Base-by-base conservation (phyloP, 2,329 filamentous ascomycete genomes). In the Zymoseptoria ardabiliae region DNA sequence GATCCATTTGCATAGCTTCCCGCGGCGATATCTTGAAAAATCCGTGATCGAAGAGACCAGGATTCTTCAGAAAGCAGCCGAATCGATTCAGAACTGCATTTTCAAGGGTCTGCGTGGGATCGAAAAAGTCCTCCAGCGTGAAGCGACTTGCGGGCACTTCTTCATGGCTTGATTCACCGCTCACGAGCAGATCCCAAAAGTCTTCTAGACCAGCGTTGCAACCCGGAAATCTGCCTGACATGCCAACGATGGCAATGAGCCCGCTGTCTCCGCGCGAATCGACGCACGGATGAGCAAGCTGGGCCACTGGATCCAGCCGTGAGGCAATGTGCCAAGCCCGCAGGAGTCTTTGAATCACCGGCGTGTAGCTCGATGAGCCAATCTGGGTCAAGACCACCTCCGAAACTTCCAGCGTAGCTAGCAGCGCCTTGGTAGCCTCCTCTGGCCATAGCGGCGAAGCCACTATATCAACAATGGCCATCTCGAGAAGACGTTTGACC, bases 201-300 rank as follows among this genome's bases (percentile, higher is more conserved):
- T 48, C 53, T 17, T 59, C 21, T n/a, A 13, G 13, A 22, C 23
- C 50, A 13, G 3, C 23, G 13, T n/a, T 22, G 21, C 50, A 86
- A 66, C 87, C 85, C 1, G 89, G 89, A 72, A 90, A 91, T 55
- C 89, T 82, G 55, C 89, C 88, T 51, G 89, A 83, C 83, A 91
- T 89, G 55, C 91, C 91, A 35, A 95, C 88, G 63, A 96, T 91
- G 58, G 91, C 91, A 63, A 96, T 83, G 22, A 23, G 22, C 22
- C 22, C 22, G 51, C 20, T 23, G 51, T 58, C 22, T 54, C 22
- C 13, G 22, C 21, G 13, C 48, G n/a, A 20, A 50, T 2, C 22
- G 5, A 23, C 22, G 22, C 22, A 23, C 2, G 22, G 22, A 23
- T 23, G 22, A 23, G 22, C 22, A 23, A 23, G 22, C 22, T 23